Evolutionary conservation across 2,329 filamentous ascomycete genomes (phyloP), one percentile per base, ranked within the genome.

Genomic region (Allantophomopsis lycopodina): DNA sequence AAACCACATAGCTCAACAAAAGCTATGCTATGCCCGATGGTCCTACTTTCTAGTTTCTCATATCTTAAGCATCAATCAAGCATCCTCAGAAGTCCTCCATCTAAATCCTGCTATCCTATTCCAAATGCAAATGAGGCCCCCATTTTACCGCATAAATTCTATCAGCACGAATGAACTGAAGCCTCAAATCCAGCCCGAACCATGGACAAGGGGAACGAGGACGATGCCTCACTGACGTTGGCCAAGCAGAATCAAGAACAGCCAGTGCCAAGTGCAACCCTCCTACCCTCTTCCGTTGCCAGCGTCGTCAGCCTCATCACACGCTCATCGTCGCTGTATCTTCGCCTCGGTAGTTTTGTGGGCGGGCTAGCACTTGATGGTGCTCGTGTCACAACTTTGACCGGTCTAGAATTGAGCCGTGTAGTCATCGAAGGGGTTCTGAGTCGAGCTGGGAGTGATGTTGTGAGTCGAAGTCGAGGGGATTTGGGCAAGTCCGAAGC

Each of bases 231-330:
- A 39, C 40, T 13, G 12, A 28, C 4, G 23, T 8, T 28, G 7
- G 8, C 10, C 23, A 28, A 12, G 23, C 28, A 21, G 20, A 16
- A 13, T 43, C 12, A 31, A 18, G 36, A 32, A 7, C n/a, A 36
- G 28, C 28, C 32, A 7, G 30, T 34, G 28, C 34, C 42, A 15
- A 36, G 58, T 18, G 53, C 59, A 37, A 77, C 73, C 10, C 63
- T 81, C 14, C 64, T 81, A 0, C 76, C 76, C 1, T 49, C 57
- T 2, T 63, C 73, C 1, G 55, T 80, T 36, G 76, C 76, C 28
- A 70, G 66, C 38, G 67, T 66, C 20, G 65, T 81, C 40, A 78
- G 73, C 47, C 58, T 79, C 35, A 70, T 73, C 10, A 73, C 75
- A 2, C 65, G 72, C 40, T 76, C 74, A 3, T 72, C 73, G 13